Percentiles rank a stretch among this genome's conserved stretches.
Evolutionary conservation across 345 rosid species (phyloP).

Genomic region (Populus euphratica): DNA sequence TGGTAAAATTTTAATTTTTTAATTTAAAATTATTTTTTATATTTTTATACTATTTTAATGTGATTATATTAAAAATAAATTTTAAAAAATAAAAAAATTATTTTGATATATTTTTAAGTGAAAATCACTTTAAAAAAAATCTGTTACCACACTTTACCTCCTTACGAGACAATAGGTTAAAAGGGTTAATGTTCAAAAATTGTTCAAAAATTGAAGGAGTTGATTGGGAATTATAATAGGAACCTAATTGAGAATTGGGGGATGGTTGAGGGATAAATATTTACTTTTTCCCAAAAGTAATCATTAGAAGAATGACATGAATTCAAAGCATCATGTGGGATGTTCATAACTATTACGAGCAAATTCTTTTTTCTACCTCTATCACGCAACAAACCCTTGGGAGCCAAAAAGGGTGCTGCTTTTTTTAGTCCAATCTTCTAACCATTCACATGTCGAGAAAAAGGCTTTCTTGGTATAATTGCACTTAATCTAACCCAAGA

Average conservation of each 20-base stretch:
- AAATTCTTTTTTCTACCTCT: no score
- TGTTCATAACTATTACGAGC: no score
- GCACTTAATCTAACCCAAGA: background rate
- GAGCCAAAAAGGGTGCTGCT: background rate
- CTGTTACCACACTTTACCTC: rapidly evolving
- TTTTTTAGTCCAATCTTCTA: background rate
- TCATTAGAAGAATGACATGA: background rate
- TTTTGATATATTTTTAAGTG: no score
- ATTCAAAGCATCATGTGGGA: background rate
- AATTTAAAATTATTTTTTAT: no score
- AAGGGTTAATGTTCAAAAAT: no score
- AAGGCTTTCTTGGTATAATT: background rate
- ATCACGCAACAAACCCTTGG: background rate
- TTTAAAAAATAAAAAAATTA: no score
- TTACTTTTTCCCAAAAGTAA: background rate
- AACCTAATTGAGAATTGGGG: background rate
- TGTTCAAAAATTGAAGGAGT: no score
- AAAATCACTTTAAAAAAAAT: no score
- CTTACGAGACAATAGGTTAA: no score
- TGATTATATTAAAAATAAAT: no score
- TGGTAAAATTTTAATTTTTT: no score
- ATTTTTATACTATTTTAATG: no score
- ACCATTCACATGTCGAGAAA: background rate
- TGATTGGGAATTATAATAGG: background rate
- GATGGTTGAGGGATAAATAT: background rate